Evolutionary conservation across 192 early-diverging fungal genomes (phyloP), one percentile per base, ranked within the genome.

Genomic region (Backusella tarrabulga): DNA sequence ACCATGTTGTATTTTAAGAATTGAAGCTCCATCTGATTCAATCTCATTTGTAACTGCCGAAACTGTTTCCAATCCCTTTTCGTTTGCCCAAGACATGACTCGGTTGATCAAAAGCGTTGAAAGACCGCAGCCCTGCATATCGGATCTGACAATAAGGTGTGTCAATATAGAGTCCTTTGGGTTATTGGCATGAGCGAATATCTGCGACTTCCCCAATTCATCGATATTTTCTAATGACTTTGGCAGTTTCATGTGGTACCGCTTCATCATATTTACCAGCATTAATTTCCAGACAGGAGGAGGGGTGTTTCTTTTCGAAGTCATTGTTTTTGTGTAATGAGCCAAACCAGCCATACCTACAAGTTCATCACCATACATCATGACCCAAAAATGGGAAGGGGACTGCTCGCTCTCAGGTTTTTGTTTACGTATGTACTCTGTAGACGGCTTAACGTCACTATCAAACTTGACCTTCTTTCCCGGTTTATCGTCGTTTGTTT

Each of bases 271-370:
- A 26, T 23, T 41, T 35, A 42, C 52, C 4, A 40, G 35, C 12
- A 72, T 35, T 12, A 71, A 52, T 40, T 82, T 77, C 60, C 70
- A 82, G 2, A 71, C 11, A 23, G 80, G 68, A 17, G 42, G 26
- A 6, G 35, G 14, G 29, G 21, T 36, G 4, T 69, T 35, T 52
- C 74, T 67, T 14, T 68, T 32, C 14, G 79, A 75, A 21, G 44
- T 41, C 21, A 81, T 29, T 50, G 23, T 21, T 12, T 81, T 15
- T 15, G 26, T 38, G 38, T 76, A 71, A 19, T 73, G 67, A 1
- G 79, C 83, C 3, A 84, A 44, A 26, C 83, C 83, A 68, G 78
- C 70, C 68, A 80, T 80, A 36, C 83, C 83, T 34, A 77, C 68
- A 15, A 67, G 17, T 35, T 75, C 60, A 9, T 68, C 74, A 14